These are phyloP conservation scores for Triticum monococcum DNA, from an alignment of 176 grass and related monocot genomes.

Conservation along the genomic window DNA sequence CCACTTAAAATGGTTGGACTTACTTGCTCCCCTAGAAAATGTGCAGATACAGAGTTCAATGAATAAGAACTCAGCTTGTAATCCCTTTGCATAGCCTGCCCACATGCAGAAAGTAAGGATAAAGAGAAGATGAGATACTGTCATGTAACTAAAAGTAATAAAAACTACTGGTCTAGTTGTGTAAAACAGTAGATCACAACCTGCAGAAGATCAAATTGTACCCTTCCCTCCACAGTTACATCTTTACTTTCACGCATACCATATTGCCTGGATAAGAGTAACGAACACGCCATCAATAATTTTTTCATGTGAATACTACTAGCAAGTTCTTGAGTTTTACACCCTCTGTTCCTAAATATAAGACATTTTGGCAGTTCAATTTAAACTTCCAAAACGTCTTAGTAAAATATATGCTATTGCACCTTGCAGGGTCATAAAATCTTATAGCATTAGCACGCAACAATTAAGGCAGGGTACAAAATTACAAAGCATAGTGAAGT, in stretches of 20 bases:
- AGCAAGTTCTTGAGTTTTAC: not conserved
- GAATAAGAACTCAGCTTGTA: slow-evolving; percentile 99
- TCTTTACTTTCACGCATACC: slow-evolving; percentile 96
- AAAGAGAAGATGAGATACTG: slow-evolving; percentile 26
- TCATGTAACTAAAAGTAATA: not conserved
- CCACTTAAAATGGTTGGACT: slow-evolving; percentile 37
- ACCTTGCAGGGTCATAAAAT: not conserved
- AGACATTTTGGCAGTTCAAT: too few relatives aligned
- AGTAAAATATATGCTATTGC: not conserved
- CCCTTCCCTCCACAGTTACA: slow-evolving; percentile 93
- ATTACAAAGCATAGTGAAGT: not conserved
- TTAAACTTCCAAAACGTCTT: too few relatives aligned
- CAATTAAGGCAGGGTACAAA: slow-evolving; percentile 9
- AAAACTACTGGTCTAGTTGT: not conserved
- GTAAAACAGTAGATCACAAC: slow-evolving; percentile 46
- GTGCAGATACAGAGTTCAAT: slow-evolving; percentile 94
- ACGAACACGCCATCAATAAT: not conserved
- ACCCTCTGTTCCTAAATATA: too few relatives aligned
- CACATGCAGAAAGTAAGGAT: slow-evolving; percentile 33
- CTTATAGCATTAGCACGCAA: slow-evolving; percentile 4
- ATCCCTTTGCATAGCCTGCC: slow-evolving; percentile 91
- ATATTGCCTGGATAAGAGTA: slow-evolving; percentile 71
- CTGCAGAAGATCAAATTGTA: slow-evolving; percentile 98
- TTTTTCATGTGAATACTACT: slow-evolving; percentile 8
- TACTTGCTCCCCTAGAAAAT: slow-evolving; percentile 97